phyloP scores from a whole-genome alignment of 192 early-diverging fungal genomes.

The Backusella sp. region DNA sequence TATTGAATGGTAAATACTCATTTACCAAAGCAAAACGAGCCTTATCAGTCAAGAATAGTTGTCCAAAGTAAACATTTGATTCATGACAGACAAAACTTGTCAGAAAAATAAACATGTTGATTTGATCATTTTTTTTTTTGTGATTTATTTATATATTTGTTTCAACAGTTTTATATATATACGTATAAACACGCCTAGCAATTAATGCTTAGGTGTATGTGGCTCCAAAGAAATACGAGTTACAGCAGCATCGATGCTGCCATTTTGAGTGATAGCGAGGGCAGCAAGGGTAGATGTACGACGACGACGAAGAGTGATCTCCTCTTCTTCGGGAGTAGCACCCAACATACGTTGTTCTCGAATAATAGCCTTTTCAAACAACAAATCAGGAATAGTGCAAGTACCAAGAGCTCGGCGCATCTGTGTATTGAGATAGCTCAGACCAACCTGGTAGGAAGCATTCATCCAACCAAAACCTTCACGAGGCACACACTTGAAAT shows the following conservation, averaged over 20 bases:
- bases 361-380: conserved; percentile 48
- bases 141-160: background rate
- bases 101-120: background rate
- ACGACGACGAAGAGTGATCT: background rate
- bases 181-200: background rate
- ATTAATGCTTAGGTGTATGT: background rate
- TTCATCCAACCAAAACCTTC: conserved; percentile 99
- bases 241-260: conserved; percentile 19
- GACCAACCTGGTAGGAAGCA: conserved; percentile 81
- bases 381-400: conserved; percentile 66
- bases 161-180: background rate
- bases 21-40: too few species aligned
- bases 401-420: conserved; percentile 78
- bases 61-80: too few species aligned
- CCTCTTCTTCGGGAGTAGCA: conserved; percentile 14
- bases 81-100: too few species aligned
- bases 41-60: background rate
- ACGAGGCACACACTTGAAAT: conserved; percentile 89
- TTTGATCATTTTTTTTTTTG: background rate
- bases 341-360: conserved; percentile 13
- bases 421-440: conserved; percentile 68
- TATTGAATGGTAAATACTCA: too few species aligned
- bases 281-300: conserved; percentile 18
- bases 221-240: conserved; percentile 11
- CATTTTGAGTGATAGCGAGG: conserved; percentile 19